phyloP scores from a whole-genome alignment of 208 protist species.

The Blastocrithidia nonstop region DNA sequence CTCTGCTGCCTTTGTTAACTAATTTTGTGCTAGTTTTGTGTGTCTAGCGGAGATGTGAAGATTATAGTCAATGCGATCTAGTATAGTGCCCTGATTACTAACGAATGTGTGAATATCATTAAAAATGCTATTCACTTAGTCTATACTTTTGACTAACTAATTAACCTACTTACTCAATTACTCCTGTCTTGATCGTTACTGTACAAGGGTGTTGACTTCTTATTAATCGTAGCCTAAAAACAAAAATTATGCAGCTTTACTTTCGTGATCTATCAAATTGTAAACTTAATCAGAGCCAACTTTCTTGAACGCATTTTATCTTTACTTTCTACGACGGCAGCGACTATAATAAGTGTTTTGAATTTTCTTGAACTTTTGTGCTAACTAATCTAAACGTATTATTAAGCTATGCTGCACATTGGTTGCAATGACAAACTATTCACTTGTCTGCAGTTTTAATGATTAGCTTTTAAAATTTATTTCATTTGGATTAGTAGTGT shows the following conservation, averaged over 20 bases:
- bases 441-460: no score
- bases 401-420: slow-evolving; percentile 37
- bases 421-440: slow-evolving; percentile 17
- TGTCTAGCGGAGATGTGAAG: slow-evolving; percentile 40
- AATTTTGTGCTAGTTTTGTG: slow-evolving; percentile 31
- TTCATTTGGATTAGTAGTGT: slow-evolving; percentile 39
- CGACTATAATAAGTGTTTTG: slow-evolving; percentile 44
- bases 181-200: slow-evolving; percentile 38
- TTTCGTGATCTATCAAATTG: slow-evolving; percentile 33
- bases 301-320: slow-evolving; percentile 31
- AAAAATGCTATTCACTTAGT: slow-evolving; percentile 79
- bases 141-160: slow-evolving; percentile 63
- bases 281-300: slow-evolving; percentile 39
- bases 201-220: slow-evolving; percentile 60
- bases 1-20: slow-evolving; percentile 72
- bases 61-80: slow-evolving; percentile 89
- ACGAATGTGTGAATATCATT: slow-evolving; percentile 57
- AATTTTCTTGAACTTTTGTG: slow-evolving; percentile 22
- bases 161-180: slow-evolving; percentile 58
- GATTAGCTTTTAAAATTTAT: no score
- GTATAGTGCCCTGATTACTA: slow-evolving; percentile 75
- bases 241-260: slow-evolving; percentile 44
- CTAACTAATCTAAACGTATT: slow-evolving; percentile 14
- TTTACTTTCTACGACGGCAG: slow-evolving; percentile 30
- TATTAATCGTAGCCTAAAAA: slow-evolving; percentile 60